Percentiles rank a stretch among this genome's conserved stretches.
Conservation (phyloP, 306 rosid species). For the Glycine latifolia region DNA sequence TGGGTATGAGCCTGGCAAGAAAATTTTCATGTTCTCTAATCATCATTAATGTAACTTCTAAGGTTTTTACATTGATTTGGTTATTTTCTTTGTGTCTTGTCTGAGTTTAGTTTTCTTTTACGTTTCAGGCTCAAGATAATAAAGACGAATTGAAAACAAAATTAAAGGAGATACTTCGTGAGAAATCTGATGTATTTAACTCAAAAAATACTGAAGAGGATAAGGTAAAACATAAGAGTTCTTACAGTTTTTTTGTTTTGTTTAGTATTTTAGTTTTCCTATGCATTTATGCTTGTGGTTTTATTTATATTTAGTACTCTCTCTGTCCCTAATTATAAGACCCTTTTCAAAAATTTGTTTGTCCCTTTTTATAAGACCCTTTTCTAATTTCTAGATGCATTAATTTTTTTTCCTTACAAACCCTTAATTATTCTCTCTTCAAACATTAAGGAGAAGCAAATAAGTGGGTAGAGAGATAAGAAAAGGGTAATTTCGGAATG, state of each 20-base stretch:
- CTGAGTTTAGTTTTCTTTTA: conserved; percentile 14
- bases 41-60: not conserved
- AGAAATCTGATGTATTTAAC: conserved; percentile 88
- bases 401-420: no score
- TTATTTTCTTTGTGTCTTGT: conserved; percentile 22
- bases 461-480: no score
- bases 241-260: not conserved
- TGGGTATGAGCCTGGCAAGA: conserved; percentile 59
- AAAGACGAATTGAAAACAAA: conserved; percentile 82
- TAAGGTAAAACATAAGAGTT: conserved; percentile 62
- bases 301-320: not conserved
- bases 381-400: no score
- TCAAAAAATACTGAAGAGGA: conserved; percentile 67
- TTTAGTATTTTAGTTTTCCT: conserved; percentile 27
- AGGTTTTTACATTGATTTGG: not conserved
- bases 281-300: conserved; percentile 29
- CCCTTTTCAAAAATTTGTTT: no score
- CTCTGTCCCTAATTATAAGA: no score
- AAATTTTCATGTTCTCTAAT: conserved; percentile 24
- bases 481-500: no score
- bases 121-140: conserved; percentile 68
- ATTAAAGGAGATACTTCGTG: conserved; percentile 84
- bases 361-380: no score
- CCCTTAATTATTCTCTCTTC: no score
- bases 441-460: no score